Evolutionary conservation across 176 grass and related monocot species (phyloP), one percentile per base, ranked within the genome.

Genomic region (Luzula sylvatica): DNA sequence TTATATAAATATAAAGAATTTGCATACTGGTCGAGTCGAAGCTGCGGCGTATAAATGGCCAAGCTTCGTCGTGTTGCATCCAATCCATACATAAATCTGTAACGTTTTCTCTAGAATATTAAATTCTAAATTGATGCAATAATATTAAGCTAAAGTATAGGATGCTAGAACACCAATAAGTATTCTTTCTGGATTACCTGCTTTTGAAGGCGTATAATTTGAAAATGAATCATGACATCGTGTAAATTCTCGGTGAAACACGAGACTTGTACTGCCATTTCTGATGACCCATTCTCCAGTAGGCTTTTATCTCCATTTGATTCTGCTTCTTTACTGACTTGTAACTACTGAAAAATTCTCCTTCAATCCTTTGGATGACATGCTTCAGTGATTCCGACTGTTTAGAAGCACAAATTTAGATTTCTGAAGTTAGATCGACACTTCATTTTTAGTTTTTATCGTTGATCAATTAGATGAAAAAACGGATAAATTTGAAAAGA

Each of bases 1-100:
- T 32, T 32, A 32, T 32, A 32, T 32, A 32, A 32, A 32, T 32
- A 32, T 32, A 32, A 32, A 32, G 29, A 32, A 8, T 18, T 15
- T 15, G 11, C 20, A 63, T 86, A 96, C 92, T 48, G 68, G 78
- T 20, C 78, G 35, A 80, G 85, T 86, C 20, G 65, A 74, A 53
- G 92, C 85, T 60, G 92, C 85, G 56, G 92, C 92, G 59, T 96
- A 90, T 54, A 96, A 56, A 77, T 90, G 74, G 11, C 92, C 81
- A 60, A 90, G 82, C 32, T 82, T 96, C 12, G 74, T 55, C 41
- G 85, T 65, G 50, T 86, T 96, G 55, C 85, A 96, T 49, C 92
- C 92, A 47, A 96, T 50, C 92, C 92, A 96, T 48, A 51, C 74
- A 77, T 82, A 96, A 8, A 96, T 86, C 85, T 96, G 71, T 15